Conservation (phyloP, 1,139 yeast genomes). For the Pichia sp. region DNA sequence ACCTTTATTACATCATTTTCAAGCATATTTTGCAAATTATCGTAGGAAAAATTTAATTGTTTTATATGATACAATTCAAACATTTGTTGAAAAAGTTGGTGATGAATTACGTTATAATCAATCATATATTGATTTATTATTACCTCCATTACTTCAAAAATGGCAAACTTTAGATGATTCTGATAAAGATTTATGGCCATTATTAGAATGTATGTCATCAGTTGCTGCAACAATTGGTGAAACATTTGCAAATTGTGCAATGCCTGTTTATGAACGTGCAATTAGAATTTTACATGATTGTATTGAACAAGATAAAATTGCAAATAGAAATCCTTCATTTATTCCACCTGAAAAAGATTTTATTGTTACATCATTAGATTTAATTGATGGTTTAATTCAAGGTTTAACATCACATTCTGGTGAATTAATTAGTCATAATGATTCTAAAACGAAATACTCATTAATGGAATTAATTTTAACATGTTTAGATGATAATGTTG, state of each 20-base stretch:
- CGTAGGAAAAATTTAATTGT: conserved; percentile 77
- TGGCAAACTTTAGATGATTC: conserved; percentile 73
- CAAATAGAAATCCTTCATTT: conserved; percentile 58
- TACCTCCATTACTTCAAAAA: conserved; percentile 76
- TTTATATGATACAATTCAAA: conserved; percentile 87
- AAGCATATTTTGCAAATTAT: conserved; percentile 67
- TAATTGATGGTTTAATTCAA: conserved; percentile 87
- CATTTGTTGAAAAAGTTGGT: conserved; percentile 76
- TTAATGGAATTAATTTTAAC: conserved; percentile 59
- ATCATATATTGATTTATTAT: conserved; percentile 51
- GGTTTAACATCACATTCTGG: conserved; percentile 68
- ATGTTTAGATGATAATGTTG: conserved; percentile 69
- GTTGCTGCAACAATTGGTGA: conserved; percentile 86
- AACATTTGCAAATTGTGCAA: conserved; percentile 81
- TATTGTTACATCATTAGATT: conserved; percentile 79
- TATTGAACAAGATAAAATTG: conserved; percentile 59
- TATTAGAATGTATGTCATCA: conserved; percentile 86
- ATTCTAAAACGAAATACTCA: conserved; percentile 30
- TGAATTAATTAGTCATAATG: conserved; percentile 44
- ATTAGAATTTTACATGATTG: conserved; percentile 61
- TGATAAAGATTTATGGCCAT: conserved; percentile 84
- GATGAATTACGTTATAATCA: conserved; percentile 46
- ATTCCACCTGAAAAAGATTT: conserved; percentile 89
- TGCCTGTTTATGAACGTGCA: conserved; percentile 81
- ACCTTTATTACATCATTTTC: conserved; percentile 63